These are phyloP conservation scores for Marasmius oreades DNA, from an alignment of 1,284 basidiomycete genomes.

Conservation along the genomic window DNA sequence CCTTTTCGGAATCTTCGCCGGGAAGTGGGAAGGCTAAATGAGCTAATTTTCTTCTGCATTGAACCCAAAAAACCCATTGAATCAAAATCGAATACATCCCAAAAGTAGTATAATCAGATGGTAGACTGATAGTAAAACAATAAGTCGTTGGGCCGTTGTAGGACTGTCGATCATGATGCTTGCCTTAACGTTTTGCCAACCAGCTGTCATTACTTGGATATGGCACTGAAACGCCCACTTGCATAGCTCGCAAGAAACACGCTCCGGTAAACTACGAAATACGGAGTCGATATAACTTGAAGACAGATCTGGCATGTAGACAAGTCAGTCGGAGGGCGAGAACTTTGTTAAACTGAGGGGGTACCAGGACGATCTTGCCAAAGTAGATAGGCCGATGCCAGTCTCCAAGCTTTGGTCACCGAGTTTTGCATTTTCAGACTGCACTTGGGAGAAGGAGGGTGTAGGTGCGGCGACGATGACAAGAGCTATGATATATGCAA, in stretches of 20 bases:
- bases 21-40: too few species aligned
- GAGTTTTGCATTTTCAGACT: neutral
- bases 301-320: neutral
- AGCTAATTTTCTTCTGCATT: too few species aligned
- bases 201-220: neutral
- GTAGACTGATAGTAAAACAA: neutral
- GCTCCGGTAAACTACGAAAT: neutral
- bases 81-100: too few species aligned
- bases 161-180: neutral
- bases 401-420: neutral
- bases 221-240: neutral
- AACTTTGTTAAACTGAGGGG: neutral
- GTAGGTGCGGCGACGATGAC: neutral
- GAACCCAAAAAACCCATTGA: too few species aligned
- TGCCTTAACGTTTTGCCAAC: neutral
- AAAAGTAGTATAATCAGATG: too few species aligned
- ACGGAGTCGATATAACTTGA: neutral
- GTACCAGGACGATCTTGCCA: slow-evolving; percentile 5
- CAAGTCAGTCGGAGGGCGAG: neutral
- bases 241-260: neutral
- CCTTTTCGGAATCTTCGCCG: too few species aligned
- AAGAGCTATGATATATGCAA: neutral
- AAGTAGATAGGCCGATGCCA: slow-evolving; percentile 5
- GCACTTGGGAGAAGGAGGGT: neutral
- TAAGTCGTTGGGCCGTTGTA: neutral